These are phyloP conservation scores for Misopates orontium DNA, from an alignment of 257 asterid genomes.

Conservation along the genomic window DNA sequence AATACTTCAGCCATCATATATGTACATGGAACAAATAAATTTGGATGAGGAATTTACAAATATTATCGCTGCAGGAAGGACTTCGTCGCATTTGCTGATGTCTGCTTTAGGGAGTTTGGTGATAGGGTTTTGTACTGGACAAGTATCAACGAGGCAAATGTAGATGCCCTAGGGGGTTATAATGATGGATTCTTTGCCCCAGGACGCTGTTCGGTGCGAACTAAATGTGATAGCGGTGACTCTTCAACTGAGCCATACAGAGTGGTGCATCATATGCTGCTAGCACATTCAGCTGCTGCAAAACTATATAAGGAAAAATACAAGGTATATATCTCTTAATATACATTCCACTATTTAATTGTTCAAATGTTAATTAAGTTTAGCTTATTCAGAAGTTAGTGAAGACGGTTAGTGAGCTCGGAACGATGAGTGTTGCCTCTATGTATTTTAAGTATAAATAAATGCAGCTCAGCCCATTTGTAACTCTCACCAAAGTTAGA, in stretches of 20 bases:
- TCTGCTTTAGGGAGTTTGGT: slow-evolving; percentile 61
- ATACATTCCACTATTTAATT: too few species aligned
- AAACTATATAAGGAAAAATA: slow-evolving; percentile 43
- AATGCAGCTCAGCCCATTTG: too few species aligned
- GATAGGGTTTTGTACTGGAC: slow-evolving; percentile 57
- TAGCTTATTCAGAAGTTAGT: too few species aligned
- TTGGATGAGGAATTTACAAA: neutral
- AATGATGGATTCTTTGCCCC: slow-evolving; percentile 32
- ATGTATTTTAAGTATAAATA: too few species aligned
- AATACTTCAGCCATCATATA: neutral
- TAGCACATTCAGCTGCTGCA: slow-evolving; percentile 49
- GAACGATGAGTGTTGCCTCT: too few species aligned
- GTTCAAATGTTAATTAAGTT: too few species aligned
- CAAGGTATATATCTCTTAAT: too few species aligned
- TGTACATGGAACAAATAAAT: neutral
- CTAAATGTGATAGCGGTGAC: slow-evolving; percentile 31
- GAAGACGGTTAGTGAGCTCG: too few species aligned
- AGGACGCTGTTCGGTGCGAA: slow-evolving; percentile 38
- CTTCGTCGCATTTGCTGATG: slow-evolving; percentile 46
- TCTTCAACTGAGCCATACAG: slow-evolving; percentile 50
- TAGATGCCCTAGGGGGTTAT: slow-evolving; percentile 42
- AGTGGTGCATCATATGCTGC: slow-evolving; percentile 43
- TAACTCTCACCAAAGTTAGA: too few species aligned
- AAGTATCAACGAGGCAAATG: slow-evolving; percentile 49
- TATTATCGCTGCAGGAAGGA: slow-evolving; percentile 39